These are phyloP conservation scores for Biancaea sappan DNA, from an alignment of 306 rosid genomes.

Conservation along the genomic window DNA sequence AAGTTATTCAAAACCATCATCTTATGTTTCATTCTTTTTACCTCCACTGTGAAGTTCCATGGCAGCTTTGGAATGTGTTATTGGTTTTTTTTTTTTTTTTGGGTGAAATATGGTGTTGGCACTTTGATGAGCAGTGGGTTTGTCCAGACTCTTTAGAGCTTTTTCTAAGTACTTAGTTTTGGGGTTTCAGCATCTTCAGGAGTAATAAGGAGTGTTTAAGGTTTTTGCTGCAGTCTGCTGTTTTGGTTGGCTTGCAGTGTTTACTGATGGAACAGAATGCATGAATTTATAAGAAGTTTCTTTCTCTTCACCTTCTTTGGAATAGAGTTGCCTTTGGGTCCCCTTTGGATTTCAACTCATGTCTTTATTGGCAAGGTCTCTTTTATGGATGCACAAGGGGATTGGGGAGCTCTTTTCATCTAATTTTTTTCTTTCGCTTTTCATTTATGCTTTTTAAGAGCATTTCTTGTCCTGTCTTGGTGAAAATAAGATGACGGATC, in stretches of 20 bases:
- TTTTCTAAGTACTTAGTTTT: background rate
- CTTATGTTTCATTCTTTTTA: background rate
- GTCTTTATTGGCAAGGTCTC: background rate
- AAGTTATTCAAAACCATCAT: background rate
- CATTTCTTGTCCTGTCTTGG: too few relatives aligned
- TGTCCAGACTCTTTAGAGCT: background rate
- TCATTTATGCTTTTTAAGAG: background rate
- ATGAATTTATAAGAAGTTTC: background rate
- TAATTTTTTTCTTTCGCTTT: background rate
- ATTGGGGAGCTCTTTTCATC: background rate
- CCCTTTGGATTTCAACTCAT: background rate
- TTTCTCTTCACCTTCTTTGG: background rate
- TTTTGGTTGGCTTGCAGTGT: background rate
- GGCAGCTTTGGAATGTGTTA: background rate
- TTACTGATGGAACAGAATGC: background rate
- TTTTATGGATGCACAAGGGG: background rate
- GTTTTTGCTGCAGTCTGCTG: background rate
- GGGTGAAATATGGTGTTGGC: background rate
- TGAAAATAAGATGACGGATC: too few relatives aligned
- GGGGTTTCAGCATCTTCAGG: background rate
- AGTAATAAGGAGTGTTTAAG: background rate
- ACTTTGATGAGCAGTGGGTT: background rate
- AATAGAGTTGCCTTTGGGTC: background rate
- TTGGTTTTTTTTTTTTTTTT: too few relatives aligned
- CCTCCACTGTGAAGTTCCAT: background rate